Evolutionary conservation across 2,329 filamentous ascomycete species (phyloP).

Genomic region (Geoglossum cookeanum): DNA sequence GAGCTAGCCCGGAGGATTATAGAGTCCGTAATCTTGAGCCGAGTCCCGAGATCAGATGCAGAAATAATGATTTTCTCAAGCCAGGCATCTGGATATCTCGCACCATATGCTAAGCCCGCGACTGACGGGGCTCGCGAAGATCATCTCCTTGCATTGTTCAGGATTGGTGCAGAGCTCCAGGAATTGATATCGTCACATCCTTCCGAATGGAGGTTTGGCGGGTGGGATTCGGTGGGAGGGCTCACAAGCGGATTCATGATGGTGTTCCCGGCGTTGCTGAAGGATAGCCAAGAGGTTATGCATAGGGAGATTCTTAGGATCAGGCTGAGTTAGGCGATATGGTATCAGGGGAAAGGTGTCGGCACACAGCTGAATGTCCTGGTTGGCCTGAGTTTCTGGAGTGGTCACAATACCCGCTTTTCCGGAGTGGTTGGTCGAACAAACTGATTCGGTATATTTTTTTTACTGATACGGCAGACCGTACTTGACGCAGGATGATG

Average conservation of each 20-base stretch:
- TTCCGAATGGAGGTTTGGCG: background rate
- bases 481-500: too few relatives aligned
- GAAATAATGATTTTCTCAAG: background rate
- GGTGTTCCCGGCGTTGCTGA: background rate
- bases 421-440: too few relatives aligned
- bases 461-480: too few relatives aligned
- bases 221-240: background rate
- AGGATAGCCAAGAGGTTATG: background rate
- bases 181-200: background rate
- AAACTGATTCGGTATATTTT: too few relatives aligned
- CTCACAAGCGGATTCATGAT: background rate
- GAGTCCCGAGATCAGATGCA: too few relatives aligned
- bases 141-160: background rate
- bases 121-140: background rate
- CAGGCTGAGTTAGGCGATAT: background rate
- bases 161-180: background rate
- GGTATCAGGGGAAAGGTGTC: background rate
- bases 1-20: background rate
- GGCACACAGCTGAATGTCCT: background rate
- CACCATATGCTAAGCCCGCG: background rate
- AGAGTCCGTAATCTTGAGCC: background rate
- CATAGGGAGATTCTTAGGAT: background rate
- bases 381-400: too few relatives aligned
- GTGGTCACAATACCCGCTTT: too few relatives aligned
- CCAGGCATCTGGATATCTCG: background rate